Base-by-base conservation (phyloP, 345 rosid genomes). In the Hypericum androsaemum region DNA sequence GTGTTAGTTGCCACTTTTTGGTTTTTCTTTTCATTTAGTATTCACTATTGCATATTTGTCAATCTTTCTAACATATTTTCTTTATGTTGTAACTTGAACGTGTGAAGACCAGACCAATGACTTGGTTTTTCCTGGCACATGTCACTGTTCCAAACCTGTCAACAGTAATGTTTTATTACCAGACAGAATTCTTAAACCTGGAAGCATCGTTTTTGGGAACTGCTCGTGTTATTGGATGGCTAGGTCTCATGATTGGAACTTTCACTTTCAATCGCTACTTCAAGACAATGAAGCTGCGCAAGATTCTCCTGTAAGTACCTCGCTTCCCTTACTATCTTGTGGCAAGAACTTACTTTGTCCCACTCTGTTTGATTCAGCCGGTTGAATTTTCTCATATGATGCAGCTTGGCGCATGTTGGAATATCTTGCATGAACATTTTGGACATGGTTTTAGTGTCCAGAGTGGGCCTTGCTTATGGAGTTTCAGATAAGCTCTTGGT, bases 131-230 rank as follows among this genome's bases (percentile, higher is more conserved):
- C 82, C 68, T 92, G 12, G 95, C 94, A 37, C 89, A 81, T 6
- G 64, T 92, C 50, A 81, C 88, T 10, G 71, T 92, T 43, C 98
- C 98, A 47, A 88, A 88, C 79, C 81, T 92, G 69, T 88, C 97
- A 45, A 92, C 94, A 0, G 80, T 80, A 58, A 80, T 92, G 90
- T 92, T 92, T 74, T 88, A 92, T 67, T 92, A 92, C 81, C 97
- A 81, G 71, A 83, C 97, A 3, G 94, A 88, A 71, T 62, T 76
- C n/a, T 71, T 92, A 79, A 76, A 81, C 37, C 66, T 92, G 67
- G 95, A 92, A 15, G 85, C 95, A 40, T 78, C 97, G 5, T 88
- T 92, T 70, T 50, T 92, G 63, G 98, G 98, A 53, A 81, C 82
- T 50, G 73, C 80, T 2, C 86, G 94, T 55, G 98, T 92, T 58